These are phyloP conservation scores for Ramularia endophylla DNA, from an alignment of 2,329 filamentous ascomycete species.

Conservation along the genomic window DNA sequence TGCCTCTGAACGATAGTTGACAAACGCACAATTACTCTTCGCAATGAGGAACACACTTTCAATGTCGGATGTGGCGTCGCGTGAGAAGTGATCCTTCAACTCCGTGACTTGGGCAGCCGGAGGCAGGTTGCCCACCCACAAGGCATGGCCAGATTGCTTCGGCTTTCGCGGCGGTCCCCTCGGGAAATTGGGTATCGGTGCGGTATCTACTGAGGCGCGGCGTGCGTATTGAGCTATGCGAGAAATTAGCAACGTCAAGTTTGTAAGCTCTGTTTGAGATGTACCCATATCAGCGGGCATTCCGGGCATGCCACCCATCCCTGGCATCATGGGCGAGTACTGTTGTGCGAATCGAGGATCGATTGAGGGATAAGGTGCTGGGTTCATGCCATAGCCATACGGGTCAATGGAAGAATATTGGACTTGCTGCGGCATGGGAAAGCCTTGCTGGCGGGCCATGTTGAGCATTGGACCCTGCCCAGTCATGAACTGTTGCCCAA, in stretches of 20 bases:
- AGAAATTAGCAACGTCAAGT: neutral
- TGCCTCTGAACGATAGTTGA: constrained; percentile 81
- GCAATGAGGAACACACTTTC: constrained; percentile 92
- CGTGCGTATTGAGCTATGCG: constrained; percentile 18
- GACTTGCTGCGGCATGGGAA: constrained; percentile 16
- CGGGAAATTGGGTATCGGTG: constrained; percentile 35
- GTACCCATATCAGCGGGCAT: constrained; percentile 16
- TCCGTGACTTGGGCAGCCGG: constrained; percentile 74
- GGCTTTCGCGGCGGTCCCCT: constrained; percentile 62
- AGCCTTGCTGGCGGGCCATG: constrained; percentile 11
- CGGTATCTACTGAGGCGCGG: constrained; percentile 19
- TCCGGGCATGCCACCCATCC: constrained; percentile 1
- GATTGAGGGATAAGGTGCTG: constrained; percentile 18
- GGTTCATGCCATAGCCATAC: constrained; percentile 20
- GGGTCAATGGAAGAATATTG: constrained; percentile 21
- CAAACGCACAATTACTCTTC: constrained; percentile 95
- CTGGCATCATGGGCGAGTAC: constrained; percentile 13
- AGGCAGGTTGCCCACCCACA: constrained; percentile 94
- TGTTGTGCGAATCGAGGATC: constrained; percentile 21
- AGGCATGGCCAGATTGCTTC: constrained; percentile 71
- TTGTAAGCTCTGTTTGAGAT: neutral
- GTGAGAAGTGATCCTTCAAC: constrained; percentile 86
- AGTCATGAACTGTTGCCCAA: constrained; percentile 15
- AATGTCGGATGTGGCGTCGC: constrained; percentile 65
- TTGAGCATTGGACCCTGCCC: constrained; percentile 12